These are phyloP conservation scores for Fusarium hostae DNA, from an alignment of 2,329 filamentous ascomycete species.

Conservation along the genomic window DNA sequence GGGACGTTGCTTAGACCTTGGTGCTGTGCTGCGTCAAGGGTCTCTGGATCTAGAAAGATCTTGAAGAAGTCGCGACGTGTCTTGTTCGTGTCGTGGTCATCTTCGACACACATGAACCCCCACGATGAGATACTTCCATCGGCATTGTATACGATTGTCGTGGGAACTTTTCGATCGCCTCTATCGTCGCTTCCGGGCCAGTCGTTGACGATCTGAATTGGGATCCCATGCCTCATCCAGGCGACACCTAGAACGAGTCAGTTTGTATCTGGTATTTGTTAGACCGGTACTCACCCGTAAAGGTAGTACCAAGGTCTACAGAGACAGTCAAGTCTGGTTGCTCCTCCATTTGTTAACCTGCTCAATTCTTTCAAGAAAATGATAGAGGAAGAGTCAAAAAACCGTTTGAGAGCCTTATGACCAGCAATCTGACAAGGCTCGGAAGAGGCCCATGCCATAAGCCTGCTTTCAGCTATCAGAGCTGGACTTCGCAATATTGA, in stretches of 20 bases:
- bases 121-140: constrained; percentile 58
- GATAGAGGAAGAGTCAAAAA: neutral
- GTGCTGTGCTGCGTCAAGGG: constrained; percentile 54
- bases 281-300: constrained; percentile 50
- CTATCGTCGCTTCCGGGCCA: constrained; percentile 65
- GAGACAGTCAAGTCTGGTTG: constrained; percentile 55
- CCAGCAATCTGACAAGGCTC: neutral
- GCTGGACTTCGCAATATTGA: neutral
- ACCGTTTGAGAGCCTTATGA: neutral
- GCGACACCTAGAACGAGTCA: constrained; percentile 46
- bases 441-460: neutral
- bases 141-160: constrained; percentile 59
- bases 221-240: constrained; percentile 53
- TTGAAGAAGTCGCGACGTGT: constrained; percentile 64
- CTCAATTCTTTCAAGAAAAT: neutral
- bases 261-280: neutral
- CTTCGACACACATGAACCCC: constrained; percentile 64
- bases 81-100: constrained; percentile 49
- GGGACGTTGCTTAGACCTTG: constrained; percentile 58
- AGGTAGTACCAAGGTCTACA: constrained; percentile 59
- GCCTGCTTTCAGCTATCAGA: neutral
- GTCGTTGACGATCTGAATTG: constrained; percentile 60
- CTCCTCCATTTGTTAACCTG: constrained; percentile 25
- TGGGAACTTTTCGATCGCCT: constrained; percentile 66
- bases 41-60: constrained; percentile 62